Evolutionary conservation across 1,139 yeast species (phyloP), one percentile per base, ranked within the genome.

Genomic region (Debaryomyces coudertii): DNA sequence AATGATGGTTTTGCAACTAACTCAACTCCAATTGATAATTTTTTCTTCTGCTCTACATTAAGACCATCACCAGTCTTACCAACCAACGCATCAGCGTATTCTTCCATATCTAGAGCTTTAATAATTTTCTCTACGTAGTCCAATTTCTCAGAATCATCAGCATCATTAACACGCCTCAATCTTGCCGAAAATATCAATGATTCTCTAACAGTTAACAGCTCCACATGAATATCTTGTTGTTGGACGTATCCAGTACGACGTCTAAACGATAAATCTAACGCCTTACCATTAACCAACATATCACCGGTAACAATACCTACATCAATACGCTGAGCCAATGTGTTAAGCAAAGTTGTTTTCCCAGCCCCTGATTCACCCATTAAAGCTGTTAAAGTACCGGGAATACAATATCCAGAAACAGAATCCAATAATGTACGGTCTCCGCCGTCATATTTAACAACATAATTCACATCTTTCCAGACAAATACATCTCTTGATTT

Each of bases 1-100:
- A 90, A 73, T 53, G 85, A 84, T 4, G 97, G 96, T 63, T 87
- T 89, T 22, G 96, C 96, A 37, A 90, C 95, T 48, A 90, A 71
- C 61, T 90, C 96, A 47, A 90, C 95, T 54, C 95, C 90, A 65
- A 84, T 83, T 20, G 87, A 79, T 52, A 83, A 65, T 59, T 81
- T 80, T 69, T 83, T 83, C 56, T 87, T 71, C 63, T 83, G 87
- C 57, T 83, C 87, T 42, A 82, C 87, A 58, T 80, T 81, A 48
- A 83, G 70, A 53, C 87, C 88, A 53, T 76, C 69, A 46, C 83
- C 84, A 37, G 73, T 64, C 44, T 66, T 65, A 56, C 87, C 87
- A 49, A 82, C 81, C 47, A 80, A 64, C 16, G 87, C 85, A 53
- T 82, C 86, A n/a, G 86, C 82, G 53, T 80, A 82, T 40, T 71